Base-by-base conservation (phyloP, 2,329 filamentous ascomycete genomes). In the Arachnopeziza araneosa region DNA sequence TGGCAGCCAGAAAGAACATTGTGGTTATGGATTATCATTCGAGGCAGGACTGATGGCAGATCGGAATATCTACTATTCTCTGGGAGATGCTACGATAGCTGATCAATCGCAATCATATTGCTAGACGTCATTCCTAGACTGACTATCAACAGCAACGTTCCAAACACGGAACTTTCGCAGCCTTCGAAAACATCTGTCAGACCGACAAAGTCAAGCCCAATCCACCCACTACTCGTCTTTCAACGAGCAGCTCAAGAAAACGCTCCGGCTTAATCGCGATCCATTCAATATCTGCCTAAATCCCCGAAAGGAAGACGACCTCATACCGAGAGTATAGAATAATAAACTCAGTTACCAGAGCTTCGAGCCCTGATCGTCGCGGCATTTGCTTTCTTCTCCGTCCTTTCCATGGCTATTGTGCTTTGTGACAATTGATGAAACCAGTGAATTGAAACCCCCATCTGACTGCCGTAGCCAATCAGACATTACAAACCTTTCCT, bases 221-320 rank as follows among this genome's bases (percentile, higher is more conserved):
- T 88, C 91, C 89, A 96, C 86, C 87, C 90, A 89, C 85, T 86
- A 80, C 77, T 75, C 75, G 80, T 84, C 89, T 96, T 78, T 96
- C 90, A 79, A 84, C 77, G 78, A 79, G 80, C 81, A 85, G 83
- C 85, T 87, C 90, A 87, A 93, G 86, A 87, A 88, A 87, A 84
- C 85, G 90, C 92, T 96, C 93, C 93, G 92, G 93, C 93, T 97
- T 96, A 96, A 95, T 96, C 88, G 91, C 88, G 90, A 91, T 91
- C 89, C 72, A 57, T 54, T 83, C 84, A 74, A 76, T 96, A 83
- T 96, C 80, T 88, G 92, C 91, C 90, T 19, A 44, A 44, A 44
- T 44, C 36, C 36, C 12, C 36, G 36, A 44, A 83, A 55, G 54
- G 56, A 75, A 75, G 76, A 77, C 81, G 84, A 89, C 86, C 82